A percentile compares a stretch with the other conserved stretches of the same genome.
phyloP scores from a whole-genome alignment of 1,284 basidiomycete species.

The Irpex lacteus region DNA sequence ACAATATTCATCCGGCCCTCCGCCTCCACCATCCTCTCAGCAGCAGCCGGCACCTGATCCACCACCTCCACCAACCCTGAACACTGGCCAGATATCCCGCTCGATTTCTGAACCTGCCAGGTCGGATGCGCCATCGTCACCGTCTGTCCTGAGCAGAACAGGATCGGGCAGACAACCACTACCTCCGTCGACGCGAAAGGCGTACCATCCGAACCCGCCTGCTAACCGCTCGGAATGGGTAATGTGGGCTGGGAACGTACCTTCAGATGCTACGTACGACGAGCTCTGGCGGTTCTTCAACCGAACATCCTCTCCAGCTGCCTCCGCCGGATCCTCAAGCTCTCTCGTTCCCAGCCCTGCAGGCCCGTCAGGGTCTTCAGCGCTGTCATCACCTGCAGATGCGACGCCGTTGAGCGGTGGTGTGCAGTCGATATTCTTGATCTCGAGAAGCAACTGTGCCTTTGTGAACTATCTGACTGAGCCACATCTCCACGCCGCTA shows the following conservation, averaged over 20 bases:
- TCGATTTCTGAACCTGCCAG: slow-evolving; percentile 5
- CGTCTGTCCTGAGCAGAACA: not conserved
- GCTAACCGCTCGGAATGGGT: slow-evolving; percentile 86
- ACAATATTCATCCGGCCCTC: not conserved
- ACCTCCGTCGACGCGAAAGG: not conserved
- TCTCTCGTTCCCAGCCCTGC: not conserved
- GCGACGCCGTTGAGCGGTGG: slow-evolving; percentile 38
- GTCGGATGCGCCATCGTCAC: slow-evolving; percentile 3
- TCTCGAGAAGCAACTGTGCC: slow-evolving; percentile 88
- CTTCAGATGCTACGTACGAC: slow-evolving; percentile 80
- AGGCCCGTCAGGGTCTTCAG: not conserved
- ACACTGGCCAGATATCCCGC: not conserved
- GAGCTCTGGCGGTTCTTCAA: slow-evolving; percentile 89
- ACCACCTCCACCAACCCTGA: not conserved
- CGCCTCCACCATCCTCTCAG: not conserved
- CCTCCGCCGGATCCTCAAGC: not conserved
- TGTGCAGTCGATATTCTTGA: slow-evolving; percentile 88
- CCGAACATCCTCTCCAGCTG: slow-evolving; percentile 5
- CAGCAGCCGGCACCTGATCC: slow-evolving; percentile 7
- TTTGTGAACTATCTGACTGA: slow-evolving; percentile 86
- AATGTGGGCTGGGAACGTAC: slow-evolving; percentile 94
- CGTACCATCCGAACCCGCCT: slow-evolving; percentile 64
- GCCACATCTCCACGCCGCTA: slow-evolving; percentile 63
- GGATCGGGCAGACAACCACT: not conserved
- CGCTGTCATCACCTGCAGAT: not conserved